A percentile compares a stretch with the other conserved stretches of the same genome.
Evolutionary conservation across 1,284 basidiomycete species (phyloP).

Genomic region (Cryptococcus sp.): DNA sequence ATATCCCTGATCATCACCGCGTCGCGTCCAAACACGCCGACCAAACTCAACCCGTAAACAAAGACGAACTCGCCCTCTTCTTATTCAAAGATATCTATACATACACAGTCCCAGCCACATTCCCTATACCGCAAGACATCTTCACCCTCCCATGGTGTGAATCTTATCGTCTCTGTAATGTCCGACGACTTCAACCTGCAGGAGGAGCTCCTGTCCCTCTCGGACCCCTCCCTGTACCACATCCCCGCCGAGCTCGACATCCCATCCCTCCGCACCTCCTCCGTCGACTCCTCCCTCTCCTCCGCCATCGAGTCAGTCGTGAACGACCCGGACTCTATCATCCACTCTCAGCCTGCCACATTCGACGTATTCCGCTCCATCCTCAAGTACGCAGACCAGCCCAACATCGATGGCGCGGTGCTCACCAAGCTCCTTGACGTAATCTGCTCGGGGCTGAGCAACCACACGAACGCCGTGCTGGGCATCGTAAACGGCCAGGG

Average conservation of each 20-base stretch:
- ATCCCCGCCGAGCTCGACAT: slow-evolving; percentile 66
- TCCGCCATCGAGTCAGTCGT: slow-evolving; percentile 69
- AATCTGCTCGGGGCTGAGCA: slow-evolving; percentile 32
- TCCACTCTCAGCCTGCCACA: slow-evolving; percentile 56
- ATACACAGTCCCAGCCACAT: no score
- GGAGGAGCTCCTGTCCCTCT: slow-evolving; percentile 65
- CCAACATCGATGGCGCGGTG: slow-evolving; percentile 31
- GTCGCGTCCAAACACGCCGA: slow-evolving; percentile 1
- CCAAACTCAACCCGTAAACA: slow-evolving; percentile 8
- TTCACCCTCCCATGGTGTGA: background rate
- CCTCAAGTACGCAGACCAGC: slow-evolving; percentile 52
- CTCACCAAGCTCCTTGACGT: slow-evolving; percentile 42
- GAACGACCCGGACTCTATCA: slow-evolving; percentile 65
- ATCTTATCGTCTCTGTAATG: slow-evolving; percentile 20
- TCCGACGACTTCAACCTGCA: slow-evolving; percentile 63
- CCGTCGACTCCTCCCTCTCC: slow-evolving; percentile 47
- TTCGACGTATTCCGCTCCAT: slow-evolving; percentile 77
- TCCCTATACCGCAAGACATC: background rate
- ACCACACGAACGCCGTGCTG: slow-evolving; percentile 39
- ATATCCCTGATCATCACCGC: no score
- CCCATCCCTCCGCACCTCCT: slow-evolving; percentile 52
- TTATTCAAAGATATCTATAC: background rate
- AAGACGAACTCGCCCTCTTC: background rate
- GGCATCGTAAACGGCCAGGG: slow-evolving; percentile 19
- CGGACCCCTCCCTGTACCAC: slow-evolving; percentile 58